Conservation (phyloP, 768 basidiomycete species). For the Ramaria rubella region DNA sequence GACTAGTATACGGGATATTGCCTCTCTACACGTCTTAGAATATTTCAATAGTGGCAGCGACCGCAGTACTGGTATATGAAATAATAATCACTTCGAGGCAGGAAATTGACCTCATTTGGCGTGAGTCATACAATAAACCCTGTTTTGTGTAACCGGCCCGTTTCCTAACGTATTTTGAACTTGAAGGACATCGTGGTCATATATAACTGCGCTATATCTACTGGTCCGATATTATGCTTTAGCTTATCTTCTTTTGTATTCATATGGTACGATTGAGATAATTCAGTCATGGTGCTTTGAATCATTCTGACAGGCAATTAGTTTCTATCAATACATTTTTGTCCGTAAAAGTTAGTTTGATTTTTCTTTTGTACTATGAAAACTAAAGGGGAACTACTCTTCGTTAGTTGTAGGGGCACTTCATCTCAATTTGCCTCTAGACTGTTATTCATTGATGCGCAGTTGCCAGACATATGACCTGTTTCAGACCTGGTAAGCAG, state of each 20-base stretch:
- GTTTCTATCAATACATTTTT: neutral
- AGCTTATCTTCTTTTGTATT: neutral
- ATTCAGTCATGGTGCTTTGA: neutral
- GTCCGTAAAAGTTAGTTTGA: neutral
- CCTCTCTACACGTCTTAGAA: no score
- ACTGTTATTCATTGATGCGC: no score
- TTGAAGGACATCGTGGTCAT: neutral
- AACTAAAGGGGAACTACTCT: neutral
- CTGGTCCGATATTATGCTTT: slow-evolving; percentile 1
- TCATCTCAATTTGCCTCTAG: no score
- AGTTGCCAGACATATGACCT: neutral
- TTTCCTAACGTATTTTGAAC: neutral
- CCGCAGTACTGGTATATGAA: neutral
- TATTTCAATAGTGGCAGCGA: neutral
- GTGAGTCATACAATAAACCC: neutral
- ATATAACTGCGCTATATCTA: neutral
- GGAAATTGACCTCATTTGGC: neutral
- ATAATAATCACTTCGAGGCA: neutral
- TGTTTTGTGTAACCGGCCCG: neutral
- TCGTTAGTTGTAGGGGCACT: neutral
- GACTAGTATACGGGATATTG: no score
- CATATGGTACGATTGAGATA: neutral
- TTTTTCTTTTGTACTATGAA: neutral
- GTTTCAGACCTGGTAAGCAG: neutral
- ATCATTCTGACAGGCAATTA: neutral